Base-by-base conservation (phyloP, 768 basidiomycete genomes). In the Lactarius vividus region DNA sequence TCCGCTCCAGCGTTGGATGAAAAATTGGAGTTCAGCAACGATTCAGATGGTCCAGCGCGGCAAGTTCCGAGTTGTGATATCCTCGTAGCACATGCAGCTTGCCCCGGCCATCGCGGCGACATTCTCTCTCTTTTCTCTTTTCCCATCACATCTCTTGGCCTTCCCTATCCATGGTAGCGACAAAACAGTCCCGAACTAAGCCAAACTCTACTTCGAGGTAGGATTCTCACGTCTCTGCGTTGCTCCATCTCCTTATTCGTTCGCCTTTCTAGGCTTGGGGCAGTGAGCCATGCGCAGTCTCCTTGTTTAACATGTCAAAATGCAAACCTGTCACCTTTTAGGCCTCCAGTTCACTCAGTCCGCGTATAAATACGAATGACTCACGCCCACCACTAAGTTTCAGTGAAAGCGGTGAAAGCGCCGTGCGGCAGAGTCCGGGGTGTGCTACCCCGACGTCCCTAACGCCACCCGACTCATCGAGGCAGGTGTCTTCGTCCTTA, bases 241-340 rank as follows among this genome's bases (percentile, higher is more conserved):
- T 63, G 37, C 61, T 59, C 61, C 23, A 26, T 67, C 57, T 61
- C 61, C 49, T 66, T 42, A 63, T 63, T 62, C 57, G 42, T 46
- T 67, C 66, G 52, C 61, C 40, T 54, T 59, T 63, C 66, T 63
- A 67, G 66, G 66, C 61, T n/a, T 13, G 57, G 57, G 35, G 52
- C 53, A 67, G 57, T 56, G 40, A 63, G 28, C 57, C 61, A 59
- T 63, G 57, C 57, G 35, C 57, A 62, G 57, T 35, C 56, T 58
- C 63, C 66, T 63, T 62, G 66, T 59, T 31, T 59, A 15, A 52
- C 63, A 63, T 63, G 61, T 63, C 66, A 62, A 57, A 67, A 62
- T 59, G 23, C 40, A 63, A 59, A 18, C 52, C 37, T 35, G 57
- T 54, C 49, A 39, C 53, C 28, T 29, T 44, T 54, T 63, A 42